Percentiles rank a stretch among this genome's conserved stretches.
Evolutionary conservation across 768 basidiomycete genomes (phyloP).

Genomic region (Boletus rubescentipes): DNA sequence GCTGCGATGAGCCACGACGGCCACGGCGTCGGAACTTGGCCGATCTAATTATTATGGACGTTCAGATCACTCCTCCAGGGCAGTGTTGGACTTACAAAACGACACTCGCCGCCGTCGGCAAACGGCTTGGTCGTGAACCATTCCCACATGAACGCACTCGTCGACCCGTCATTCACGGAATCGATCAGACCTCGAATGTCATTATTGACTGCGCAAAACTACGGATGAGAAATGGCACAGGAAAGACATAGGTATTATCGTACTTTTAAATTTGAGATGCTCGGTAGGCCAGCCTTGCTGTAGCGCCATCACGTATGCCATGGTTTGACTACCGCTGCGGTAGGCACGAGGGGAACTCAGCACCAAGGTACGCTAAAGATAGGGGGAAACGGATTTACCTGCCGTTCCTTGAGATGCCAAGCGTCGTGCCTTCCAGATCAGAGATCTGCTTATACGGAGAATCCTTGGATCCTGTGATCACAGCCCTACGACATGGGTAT

Average conservation of each 20-base stretch:
- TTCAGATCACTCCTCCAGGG: too few relatives aligned
- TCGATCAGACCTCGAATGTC: slow-evolving; percentile 78
- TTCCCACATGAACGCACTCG: slow-evolving; percentile 94
- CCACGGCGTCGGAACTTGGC: slow-evolving; percentile 91
- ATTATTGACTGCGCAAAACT: slow-evolving; percentile 58
- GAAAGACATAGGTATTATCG: too few relatives aligned
- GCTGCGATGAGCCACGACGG: slow-evolving; percentile 96
- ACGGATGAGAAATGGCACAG: too few relatives aligned
- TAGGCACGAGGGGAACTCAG: slow-evolving; percentile 1
- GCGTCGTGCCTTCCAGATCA: slow-evolving; percentile 75
- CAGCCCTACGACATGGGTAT: slow-evolving; percentile 60
- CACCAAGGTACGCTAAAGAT: not conserved
- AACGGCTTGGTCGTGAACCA: slow-evolving; percentile 89
- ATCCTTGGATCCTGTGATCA: slow-evolving; percentile 75
- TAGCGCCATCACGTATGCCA: slow-evolving; percentile 93
- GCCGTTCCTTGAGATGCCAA: slow-evolving; percentile 88
- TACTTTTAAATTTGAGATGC: slow-evolving; percentile 70
- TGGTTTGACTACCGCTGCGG: slow-evolving; percentile 81
- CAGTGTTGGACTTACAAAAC: slow-evolving; percentile 63
- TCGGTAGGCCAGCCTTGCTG: slow-evolving; percentile 79
- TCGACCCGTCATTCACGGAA: slow-evolving; percentile 85
- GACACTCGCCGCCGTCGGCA: slow-evolving; percentile 72
- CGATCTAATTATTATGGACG: slow-evolving; percentile 60
- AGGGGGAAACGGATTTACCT: slow-evolving; percentile 45
- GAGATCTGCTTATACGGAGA: slow-evolving; percentile 66